Conservation (phyloP, 768 basidiomycete genomes). For the Termitomyces sp. region DNA sequence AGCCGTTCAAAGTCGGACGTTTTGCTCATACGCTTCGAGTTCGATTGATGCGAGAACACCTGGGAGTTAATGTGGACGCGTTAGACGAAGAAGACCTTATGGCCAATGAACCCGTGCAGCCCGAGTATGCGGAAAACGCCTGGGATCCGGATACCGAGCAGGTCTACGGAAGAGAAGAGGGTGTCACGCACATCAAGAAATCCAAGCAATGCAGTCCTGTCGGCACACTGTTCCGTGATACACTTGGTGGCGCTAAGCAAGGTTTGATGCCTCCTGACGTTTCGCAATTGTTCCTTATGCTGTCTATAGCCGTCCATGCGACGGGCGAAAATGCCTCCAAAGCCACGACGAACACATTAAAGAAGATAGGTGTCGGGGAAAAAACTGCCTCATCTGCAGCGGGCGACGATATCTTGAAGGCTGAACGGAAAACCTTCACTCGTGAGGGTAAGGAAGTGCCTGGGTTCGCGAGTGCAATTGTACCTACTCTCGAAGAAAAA, state of each 20-base stretch:
- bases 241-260: slow-evolving; percentile 38
- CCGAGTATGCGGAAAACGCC: slow-evolving; percentile 45
- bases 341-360: slow-evolving; percentile 28
- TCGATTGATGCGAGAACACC: slow-evolving; percentile 93
- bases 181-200: slow-evolving; percentile 36
- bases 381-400: slow-evolving; percentile 30
- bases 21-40: slow-evolving; percentile 94
- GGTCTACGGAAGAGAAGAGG: slow-evolving; percentile 34
- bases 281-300: background rate
- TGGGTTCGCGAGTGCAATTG: slow-evolving; percentile 56
- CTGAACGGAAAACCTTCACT: slow-evolving; percentile 48
- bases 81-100: slow-evolving; percentile 72
- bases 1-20: slow-evolving; percentile 91
- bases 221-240: slow-evolving; percentile 27
- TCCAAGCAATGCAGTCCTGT: slow-evolving; percentile 27
- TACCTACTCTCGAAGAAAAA: slow-evolving; percentile 71
- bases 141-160: slow-evolving; percentile 80
- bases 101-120: slow-evolving; percentile 42
- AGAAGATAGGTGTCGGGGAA: slow-evolving; percentile 38
- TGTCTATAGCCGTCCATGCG: slow-evolving; percentile 32
- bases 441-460: slow-evolving; percentile 42
- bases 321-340: slow-evolving; percentile 31
- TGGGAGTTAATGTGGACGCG: slow-evolving; percentile 91
- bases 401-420: slow-evolving; percentile 36
- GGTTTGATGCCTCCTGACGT: slow-evolving; percentile 28